Conservation (phyloP, 192 early-diverging fungal species). For the Mortierella claussenii region DNA sequence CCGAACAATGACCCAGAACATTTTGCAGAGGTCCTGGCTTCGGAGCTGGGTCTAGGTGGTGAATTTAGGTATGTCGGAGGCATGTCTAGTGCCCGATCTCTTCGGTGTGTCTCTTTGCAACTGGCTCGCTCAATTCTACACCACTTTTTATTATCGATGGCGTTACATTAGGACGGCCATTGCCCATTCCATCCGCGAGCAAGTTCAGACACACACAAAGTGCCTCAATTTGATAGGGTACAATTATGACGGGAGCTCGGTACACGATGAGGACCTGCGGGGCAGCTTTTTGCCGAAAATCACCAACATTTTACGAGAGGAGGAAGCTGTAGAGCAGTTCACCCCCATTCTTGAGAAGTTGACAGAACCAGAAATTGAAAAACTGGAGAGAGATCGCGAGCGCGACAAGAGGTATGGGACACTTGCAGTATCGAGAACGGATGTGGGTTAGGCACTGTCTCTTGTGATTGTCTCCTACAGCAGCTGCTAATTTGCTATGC, state of each 20-base stretch:
- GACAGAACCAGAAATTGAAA: slow-evolving; percentile 78
- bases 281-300: slow-evolving; percentile 76
- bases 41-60: slow-evolving; percentile 80
- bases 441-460: too few species aligned
- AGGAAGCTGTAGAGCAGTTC: slow-evolving; percentile 61
- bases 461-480: too few species aligned
- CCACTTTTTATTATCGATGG: too few species aligned
- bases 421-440: too few species aligned
- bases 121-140: not conserved
- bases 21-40: slow-evolving; percentile 84
- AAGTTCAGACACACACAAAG: slow-evolving; percentile 87
- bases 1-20: slow-evolving; percentile 83
- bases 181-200: slow-evolving; percentile 93
- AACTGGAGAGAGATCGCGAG: slow-evolving; percentile 85
- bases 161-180: slow-evolving; percentile 76
- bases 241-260: slow-evolving; percentile 74
- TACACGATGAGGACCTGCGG: slow-evolving; percentile 85
- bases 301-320: slow-evolving; percentile 58
- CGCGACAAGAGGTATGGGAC: slow-evolving; percentile 70
- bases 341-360: slow-evolving; percentile 74
- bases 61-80: slow-evolving; percentile 92
- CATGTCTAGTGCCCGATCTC: too few species aligned
- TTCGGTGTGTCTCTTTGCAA: too few species aligned
- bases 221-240: slow-evolving; percentile 86
- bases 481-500: too few species aligned